These are phyloP conservation scores for Lentinus brumalis DNA, from an alignment of 768 basidiomycete genomes.

Conservation along the genomic window DNA sequence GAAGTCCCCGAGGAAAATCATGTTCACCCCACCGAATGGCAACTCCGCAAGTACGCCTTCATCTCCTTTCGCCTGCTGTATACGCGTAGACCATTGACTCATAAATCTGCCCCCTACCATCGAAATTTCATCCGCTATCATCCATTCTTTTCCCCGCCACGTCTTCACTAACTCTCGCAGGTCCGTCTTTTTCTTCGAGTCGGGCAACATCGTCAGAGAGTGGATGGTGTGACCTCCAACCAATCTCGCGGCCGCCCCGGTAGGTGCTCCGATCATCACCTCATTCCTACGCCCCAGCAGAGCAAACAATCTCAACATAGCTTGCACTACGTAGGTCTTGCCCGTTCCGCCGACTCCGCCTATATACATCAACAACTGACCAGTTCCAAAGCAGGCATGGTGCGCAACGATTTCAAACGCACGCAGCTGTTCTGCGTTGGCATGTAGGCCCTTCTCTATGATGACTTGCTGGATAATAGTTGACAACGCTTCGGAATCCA, in stretches of 20 bases:
- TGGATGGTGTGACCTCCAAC: slow-evolving; percentile 35
- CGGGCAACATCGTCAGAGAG: slow-evolving; percentile 25
- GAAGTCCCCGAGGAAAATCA: slow-evolving; percentile 36
- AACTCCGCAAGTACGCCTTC: background rate
- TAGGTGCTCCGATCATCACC: slow-evolving; percentile 29
- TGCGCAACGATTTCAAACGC: slow-evolving; percentile 18
- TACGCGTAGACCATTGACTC: slow-evolving; percentile 19
- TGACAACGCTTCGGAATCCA: too few relatives aligned
- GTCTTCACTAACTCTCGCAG: slow-evolving; percentile 4
- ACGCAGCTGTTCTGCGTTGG: slow-evolving; percentile 15
- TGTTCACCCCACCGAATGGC: slow-evolving; percentile 35
- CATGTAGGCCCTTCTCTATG: background rate
- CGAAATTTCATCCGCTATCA: slow-evolving; percentile 28
- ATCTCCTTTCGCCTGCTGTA: slow-evolving; percentile 25
- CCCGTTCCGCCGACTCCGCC: slow-evolving; percentile 34
- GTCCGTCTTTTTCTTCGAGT: background rate
- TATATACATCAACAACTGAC: slow-evolving; percentile 31
- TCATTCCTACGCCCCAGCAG: slow-evolving; percentile 1
- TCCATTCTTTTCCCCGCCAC: slow-evolving; percentile 20
- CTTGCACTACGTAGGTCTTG: slow-evolving; percentile 31
- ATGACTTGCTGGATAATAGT: background rate
- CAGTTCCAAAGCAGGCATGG: background rate
- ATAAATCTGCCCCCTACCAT: slow-evolving; percentile 26
- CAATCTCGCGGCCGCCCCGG: slow-evolving; percentile 31
- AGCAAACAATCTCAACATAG: slow-evolving; percentile 24